phyloP scores from a whole-genome alignment of 352 stramenopile species.

The Pythium phragmitis region DNA sequence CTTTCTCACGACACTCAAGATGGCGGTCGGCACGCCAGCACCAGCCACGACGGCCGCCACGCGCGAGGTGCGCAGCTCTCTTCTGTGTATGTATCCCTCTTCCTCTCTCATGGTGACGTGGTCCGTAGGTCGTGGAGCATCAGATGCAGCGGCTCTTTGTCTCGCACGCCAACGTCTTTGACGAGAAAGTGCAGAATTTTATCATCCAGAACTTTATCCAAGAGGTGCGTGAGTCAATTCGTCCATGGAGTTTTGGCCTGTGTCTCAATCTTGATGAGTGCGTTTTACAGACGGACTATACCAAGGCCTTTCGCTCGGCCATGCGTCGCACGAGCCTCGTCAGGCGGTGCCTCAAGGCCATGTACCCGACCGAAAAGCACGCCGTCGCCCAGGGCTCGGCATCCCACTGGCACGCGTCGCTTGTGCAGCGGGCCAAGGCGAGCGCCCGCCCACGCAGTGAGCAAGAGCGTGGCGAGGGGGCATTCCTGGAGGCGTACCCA shows the following conservation, averaged over 20 bases:
- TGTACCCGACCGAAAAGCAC: slow-evolving; percentile 54
- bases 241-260: too few species aligned
- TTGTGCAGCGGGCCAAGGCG: slow-evolving; percentile 40
- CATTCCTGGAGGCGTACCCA: slow-evolving; percentile 48
- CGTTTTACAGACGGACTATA: slow-evolving; percentile 41
- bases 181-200: slow-evolving; percentile 83
- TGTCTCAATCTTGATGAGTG: too few species aligned
- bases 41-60: not conserved
- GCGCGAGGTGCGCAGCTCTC: slow-evolving; percentile 2
- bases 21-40: slow-evolving; percentile 30
- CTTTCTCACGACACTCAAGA: slow-evolving; percentile 58
- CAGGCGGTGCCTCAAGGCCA: slow-evolving; percentile 64
- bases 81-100: not conserved
- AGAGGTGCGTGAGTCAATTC: slow-evolving; percentile 29
- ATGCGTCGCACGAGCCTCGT: slow-evolving; percentile 74
- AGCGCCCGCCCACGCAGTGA: slow-evolving; percentile 29
- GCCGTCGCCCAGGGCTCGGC: not conserved
- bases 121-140: slow-evolving; percentile 40
- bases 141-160: slow-evolving; percentile 74
- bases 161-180: slow-evolving; percentile 81
- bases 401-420: slow-evolving; percentile 17
- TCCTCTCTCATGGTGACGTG: too few species aligned
- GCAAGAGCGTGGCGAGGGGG: not conserved
- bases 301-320: slow-evolving; percentile 65
- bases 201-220: slow-evolving; percentile 88